Evolutionary conservation across 2,329 filamentous ascomycete species (phyloP).

Genomic region (Stachybotrys elegans): DNA sequence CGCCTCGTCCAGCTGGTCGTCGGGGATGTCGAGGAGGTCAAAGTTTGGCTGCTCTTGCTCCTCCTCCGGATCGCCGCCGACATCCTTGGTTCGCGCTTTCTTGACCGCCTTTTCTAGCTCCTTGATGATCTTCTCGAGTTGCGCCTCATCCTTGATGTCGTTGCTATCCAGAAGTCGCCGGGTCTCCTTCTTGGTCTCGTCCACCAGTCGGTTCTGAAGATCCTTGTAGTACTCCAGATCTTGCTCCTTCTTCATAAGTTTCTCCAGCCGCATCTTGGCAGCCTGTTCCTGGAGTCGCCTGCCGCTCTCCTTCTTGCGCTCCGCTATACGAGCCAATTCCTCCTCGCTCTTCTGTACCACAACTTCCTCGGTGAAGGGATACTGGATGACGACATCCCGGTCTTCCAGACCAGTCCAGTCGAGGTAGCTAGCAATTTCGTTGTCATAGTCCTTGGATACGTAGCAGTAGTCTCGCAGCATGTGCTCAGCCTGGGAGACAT

Average conservation of each 20-base stretch:
- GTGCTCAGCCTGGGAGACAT: constrained; percentile 78
- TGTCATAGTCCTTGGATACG: constrained; percentile 76
- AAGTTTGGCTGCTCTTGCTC: constrained; percentile 81
- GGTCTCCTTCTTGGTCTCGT: constrained; percentile 85
- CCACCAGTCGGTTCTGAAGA: constrained; percentile 65
- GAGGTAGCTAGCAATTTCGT: constrained; percentile 69
- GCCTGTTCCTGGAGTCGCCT: constrained; percentile 90
- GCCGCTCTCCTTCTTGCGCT: constrained; percentile 92
- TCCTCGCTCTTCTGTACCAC: constrained; percentile 90
- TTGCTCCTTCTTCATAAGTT: constrained; percentile 91
- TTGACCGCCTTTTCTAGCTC: constrained; percentile 89
- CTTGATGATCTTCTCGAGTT: constrained; percentile 77
- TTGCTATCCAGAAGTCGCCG: constrained; percentile 81
- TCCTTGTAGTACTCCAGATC: constrained; percentile 92
- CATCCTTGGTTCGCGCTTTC: constrained; percentile 86
- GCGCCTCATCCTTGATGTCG: constrained; percentile 85
- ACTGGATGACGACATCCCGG: constrained; percentile 82
- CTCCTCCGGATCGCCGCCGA: constrained; percentile 76
- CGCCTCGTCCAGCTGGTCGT: constrained; percentile 90
- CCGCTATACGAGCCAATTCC: constrained; percentile 82
- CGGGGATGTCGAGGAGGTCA: constrained; percentile 80
- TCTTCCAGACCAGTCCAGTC: constrained; percentile 93
- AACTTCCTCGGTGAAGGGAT: constrained; percentile 88
- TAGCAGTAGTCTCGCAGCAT: constrained; percentile 89
- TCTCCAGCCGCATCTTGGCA: constrained; percentile 93